These are phyloP conservation scores for Jaminaea rosea DNA, from an alignment of 1,284 basidiomycete species.

Conservation along the genomic window DNA sequence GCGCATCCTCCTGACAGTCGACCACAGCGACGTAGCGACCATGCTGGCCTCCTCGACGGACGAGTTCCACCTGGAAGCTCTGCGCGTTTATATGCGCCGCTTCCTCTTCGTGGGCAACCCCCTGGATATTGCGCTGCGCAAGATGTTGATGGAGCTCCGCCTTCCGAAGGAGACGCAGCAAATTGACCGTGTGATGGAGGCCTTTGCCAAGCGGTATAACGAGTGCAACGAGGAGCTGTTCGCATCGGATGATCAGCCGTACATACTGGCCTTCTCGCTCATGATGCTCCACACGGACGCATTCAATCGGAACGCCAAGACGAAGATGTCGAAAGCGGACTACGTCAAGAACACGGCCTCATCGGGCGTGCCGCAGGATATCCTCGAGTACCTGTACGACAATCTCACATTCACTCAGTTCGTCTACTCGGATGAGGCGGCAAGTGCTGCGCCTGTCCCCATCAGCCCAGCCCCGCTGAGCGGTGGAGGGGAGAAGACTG, in stretches of 20 bases:
- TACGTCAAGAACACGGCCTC: conserved; percentile 46
- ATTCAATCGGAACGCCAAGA: conserved; percentile 94
- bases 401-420: conserved; percentile 88
- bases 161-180: conserved; percentile 94
- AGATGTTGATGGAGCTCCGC: conserved; percentile 79
- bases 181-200: conserved; percentile 94
- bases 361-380: conserved; percentile 73
- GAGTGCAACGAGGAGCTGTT: conserved; percentile 78
- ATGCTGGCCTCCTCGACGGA: conserved; percentile 56
- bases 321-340: conserved; percentile 66
- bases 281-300: conserved; percentile 98
- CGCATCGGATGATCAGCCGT: conserved; percentile 65
- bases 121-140: conserved; percentile 82
- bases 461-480: no score
- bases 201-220: conserved; percentile 77
- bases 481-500: no score
- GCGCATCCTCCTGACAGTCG: conserved; percentile 14
- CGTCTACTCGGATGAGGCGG: conserved; percentile 77
- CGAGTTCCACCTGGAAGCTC: conserved; percentile 62
- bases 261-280: conserved; percentile 91
- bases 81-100: conserved; percentile 63
- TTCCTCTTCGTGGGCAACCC: conserved; percentile 77
- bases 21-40: conserved; percentile 24
- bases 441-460: background rate
- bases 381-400: conserved; percentile 93